phyloP scores from a whole-genome alignment of 2,329 filamentous ascomycete species.

The Pleurostoma richardsiae region DNA sequence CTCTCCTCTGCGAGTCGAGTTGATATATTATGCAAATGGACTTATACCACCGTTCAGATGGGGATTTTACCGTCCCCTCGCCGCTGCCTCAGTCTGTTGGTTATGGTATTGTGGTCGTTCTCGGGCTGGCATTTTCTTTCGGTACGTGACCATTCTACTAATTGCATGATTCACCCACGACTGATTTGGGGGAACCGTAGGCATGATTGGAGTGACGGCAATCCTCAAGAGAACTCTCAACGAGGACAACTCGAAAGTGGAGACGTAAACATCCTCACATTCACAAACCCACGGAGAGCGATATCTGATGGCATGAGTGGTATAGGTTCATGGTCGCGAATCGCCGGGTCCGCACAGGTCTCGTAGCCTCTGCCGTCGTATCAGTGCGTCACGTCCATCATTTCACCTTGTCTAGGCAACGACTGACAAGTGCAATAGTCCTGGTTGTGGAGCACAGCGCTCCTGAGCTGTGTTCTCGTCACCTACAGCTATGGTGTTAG shows the following conservation, averaged over 20 bases:
- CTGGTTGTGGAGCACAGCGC: slow-evolving; percentile 49
- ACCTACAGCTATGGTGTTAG: slow-evolving; percentile 50
- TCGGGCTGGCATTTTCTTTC: slow-evolving; percentile 6
- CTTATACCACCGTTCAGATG: no score
- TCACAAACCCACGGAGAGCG: background rate
- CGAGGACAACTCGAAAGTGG: background rate
- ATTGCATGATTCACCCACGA: background rate
- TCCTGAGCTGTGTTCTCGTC: slow-evolving; percentile 43
- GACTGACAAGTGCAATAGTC: slow-evolving; percentile 15
- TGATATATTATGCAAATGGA: no score
- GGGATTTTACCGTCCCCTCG: no score
- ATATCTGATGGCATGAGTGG: background rate
- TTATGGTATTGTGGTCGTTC: slow-evolving; percentile 6
- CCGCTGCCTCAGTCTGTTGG: slow-evolving; percentile 6
- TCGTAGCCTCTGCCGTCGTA: slow-evolving; percentile 48
- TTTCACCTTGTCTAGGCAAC: no score
- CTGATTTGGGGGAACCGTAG: background rate
- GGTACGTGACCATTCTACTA: background rate
- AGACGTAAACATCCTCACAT: background rate
- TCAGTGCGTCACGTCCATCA: slow-evolving; percentile 17
- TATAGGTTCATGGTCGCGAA: slow-evolving; percentile 48
- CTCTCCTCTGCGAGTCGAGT: no score
- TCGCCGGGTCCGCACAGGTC: slow-evolving; percentile 40
- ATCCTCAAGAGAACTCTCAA: background rate
- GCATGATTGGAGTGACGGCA: background rate